phyloP scores from a whole-genome alignment of 257 asterid species.

The Capsicum rhomboideum region DNA sequence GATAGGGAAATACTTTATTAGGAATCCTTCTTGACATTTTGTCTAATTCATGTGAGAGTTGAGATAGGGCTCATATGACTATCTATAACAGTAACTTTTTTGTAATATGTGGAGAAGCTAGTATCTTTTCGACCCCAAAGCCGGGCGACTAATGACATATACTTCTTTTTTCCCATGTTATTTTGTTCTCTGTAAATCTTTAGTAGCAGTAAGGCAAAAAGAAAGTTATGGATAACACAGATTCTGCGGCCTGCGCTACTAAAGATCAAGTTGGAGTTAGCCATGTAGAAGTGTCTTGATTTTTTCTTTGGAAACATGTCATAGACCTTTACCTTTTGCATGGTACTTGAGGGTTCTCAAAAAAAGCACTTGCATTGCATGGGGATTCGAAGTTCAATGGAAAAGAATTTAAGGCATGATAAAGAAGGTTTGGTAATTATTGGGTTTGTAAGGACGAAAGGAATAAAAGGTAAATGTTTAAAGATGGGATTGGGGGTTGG shows the following conservation, averaged over 20 bases:
- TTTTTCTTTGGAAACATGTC: not conserved
- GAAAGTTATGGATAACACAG: not conserved
- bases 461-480: conserved; percentile 43
- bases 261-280: not conserved
- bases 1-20: not conserved
- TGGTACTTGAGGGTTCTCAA: conserved; percentile 32
- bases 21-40: not conserved
- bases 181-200: not conserved
- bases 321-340: not conserved
- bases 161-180: not conserved
- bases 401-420: conserved; percentile 31
- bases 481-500: conserved; percentile 22
- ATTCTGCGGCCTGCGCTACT: not conserved
- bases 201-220: not conserved
- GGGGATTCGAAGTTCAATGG: conserved; percentile 51
- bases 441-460: conserved; percentile 37
- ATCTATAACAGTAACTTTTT: not conserved
- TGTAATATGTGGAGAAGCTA: not conserved
- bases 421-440: conserved; percentile 53
- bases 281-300: not conserved
- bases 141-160: not conserved
- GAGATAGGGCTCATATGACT: not conserved
- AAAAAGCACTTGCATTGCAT: conserved; percentile 31
- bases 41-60: not conserved
- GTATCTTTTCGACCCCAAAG: not conserved